A percentile compares a stretch with the other conserved stretches of the same genome.
phyloP scores from a whole-genome alignment of 495 filamentous ascomycete genomes.

The Penicillium goetzii region DNA sequence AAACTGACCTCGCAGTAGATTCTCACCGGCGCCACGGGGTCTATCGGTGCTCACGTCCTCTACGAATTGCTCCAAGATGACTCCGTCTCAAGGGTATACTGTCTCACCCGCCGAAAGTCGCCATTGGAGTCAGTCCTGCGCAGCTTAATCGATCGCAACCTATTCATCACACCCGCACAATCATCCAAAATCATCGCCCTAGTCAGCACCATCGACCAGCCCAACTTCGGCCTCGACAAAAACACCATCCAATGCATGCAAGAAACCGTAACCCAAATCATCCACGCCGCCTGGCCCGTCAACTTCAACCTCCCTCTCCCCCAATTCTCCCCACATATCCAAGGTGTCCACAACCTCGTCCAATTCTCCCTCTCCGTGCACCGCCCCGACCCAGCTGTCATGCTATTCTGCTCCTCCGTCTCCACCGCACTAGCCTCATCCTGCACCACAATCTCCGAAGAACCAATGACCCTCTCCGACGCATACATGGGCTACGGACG shows the following conservation, averaged over 20 bases:
- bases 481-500: conserved; percentile 61
- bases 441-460: conserved; percentile 44
- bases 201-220: conserved; percentile 41
- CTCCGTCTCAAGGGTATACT: conserved; percentile 52
- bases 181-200: conserved; percentile 44
- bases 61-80: conserved; percentile 49
- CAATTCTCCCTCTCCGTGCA: conserved; percentile 54
- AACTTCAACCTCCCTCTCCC: conserved; percentile 55
- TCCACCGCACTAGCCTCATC: conserved; percentile 48
- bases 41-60: conserved; percentile 59
- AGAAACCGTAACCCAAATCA: conserved; percentile 50
- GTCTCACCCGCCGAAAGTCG: conserved; percentile 50
- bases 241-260: conserved; percentile 40
- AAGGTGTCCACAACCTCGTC: conserved; percentile 56
- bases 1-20: conserved; percentile 40
- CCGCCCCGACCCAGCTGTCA: conserved; percentile 44
- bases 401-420: conserved; percentile 58
- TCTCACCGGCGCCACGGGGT: conserved; percentile 63
- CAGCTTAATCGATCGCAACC: conserved; percentile 41
- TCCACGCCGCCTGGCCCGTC: conserved; percentile 63
- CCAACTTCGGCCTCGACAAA: conserved; percentile 48
- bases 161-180: conserved; percentile 32
- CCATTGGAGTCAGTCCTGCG: conserved; percentile 33
- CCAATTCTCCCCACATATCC: conserved; percentile 51
- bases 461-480: conserved; percentile 38